Base-by-base conservation (phyloP, 2,329 filamentous ascomycete species). In the Alternaria sp. region DNA sequence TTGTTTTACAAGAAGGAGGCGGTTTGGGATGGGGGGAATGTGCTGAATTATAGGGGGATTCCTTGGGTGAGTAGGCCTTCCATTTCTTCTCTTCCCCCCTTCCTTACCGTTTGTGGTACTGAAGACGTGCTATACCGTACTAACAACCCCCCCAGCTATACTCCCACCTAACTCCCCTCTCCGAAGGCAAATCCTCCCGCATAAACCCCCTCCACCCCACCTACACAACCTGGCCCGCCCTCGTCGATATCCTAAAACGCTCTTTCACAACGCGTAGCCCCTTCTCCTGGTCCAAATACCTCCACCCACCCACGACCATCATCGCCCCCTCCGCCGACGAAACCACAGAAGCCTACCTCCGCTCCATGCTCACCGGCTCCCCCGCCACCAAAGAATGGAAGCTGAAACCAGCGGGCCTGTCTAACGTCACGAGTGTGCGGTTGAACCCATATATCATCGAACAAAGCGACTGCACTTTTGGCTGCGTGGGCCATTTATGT, bases 1-100 rank as follows among this genome's bases (percentile, higher is more conserved):
- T 47, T 77, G 11, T 63, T 66, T 28, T 77, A 75, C 60, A 79
- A 79, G 63, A 73, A 72, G 36, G 67, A 73, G 45, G 76, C 73
- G 2, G 64, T 79, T 13, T 78, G 75, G 53, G 77, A 79, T 53
- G 76, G 79, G 62, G 77, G 74, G 4, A 76, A 75, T 52, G 76
- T 76, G 9, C 59, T 79, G 50, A 79, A 79, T 50, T 64, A 70
- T n/a, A 68, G 77, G 17, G 77, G 77, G 2, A 78, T 79, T 26
- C 77, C 77, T 19, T 79, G 77, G 77, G 76, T 79, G 69, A 17
- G 66, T 15, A 21, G 21, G 21, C 21, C 21, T 21, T 21, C 11
- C 6, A 4, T 4, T 19, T n/a, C 11, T 6, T n/a, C 28, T 11
- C 5, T 6, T 25, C 3, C 5, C 7, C 1, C n/a, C 21, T 4